Base-by-base conservation (phyloP, 2,329 filamentous ascomycete species). In the Fusarium penzigii region DNA sequence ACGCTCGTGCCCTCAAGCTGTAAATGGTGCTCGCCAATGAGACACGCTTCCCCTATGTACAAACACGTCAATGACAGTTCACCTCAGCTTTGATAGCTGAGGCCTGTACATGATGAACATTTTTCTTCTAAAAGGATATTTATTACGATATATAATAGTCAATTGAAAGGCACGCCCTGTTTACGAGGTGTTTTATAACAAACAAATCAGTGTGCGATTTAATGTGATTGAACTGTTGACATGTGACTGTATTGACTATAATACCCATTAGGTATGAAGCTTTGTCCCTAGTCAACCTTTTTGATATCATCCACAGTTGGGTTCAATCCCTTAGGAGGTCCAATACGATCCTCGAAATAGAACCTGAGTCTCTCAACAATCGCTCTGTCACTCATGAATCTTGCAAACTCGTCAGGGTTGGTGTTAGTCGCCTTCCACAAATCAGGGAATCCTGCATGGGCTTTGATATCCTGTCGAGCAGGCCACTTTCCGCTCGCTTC, bases 311-410 rank as follows among this genome's bases (percentile, higher is more conserved):
- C 68, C 8, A 46, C 38, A 13, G 71, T 51, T 14, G 77, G 75
- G 55, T 71, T 75, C 9, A 68, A 34, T 1, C 76, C 77, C 59
- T 77, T 71, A 0, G 77, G 65, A 2, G 70, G 67, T 3, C 77
- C 77, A 32, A 80, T 57, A 12, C 58, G 67, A 4, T 62, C 58
- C 66, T 80, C 76, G 41, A 74, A 75, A 53, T 65, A 76, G 39
- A 76, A 67, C 49, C 67, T 67, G 39, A 73, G 55, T 52, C 74
- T 67, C 66, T 79, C 77, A 1, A 79, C 70, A 7, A 59, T 55
- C 0, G 51, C 63, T 1, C 76, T 70, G 51, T 79, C 70, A 3
- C 59, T 52, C 76, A 78, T 79, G 39, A 68, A 79, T 38, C 60
- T 54, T 1, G 59, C 58, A 55, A 79, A 79, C 8, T 63, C 65